phyloP scores from a whole-genome alignment of 2,329 filamentous ascomycete species.

The Verticillium klebahnii region DNA sequence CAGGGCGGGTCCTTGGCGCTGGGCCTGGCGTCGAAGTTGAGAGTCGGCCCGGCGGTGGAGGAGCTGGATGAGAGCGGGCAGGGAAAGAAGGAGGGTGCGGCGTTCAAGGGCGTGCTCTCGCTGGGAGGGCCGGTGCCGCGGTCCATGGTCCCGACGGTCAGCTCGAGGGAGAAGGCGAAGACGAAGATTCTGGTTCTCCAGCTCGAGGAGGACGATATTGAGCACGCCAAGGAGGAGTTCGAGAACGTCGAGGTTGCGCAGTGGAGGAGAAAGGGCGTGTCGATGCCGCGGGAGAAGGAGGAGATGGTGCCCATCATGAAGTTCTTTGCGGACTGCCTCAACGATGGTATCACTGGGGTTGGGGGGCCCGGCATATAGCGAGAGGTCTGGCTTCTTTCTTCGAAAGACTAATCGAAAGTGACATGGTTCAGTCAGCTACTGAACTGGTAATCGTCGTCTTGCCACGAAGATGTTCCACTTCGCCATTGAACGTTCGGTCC shows the following conservation, averaged over 20 bases:
- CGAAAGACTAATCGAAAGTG: neutral
- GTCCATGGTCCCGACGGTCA: conserved; percentile 43
- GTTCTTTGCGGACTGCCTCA: conserved; percentile 66
- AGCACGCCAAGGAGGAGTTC: conserved; percentile 63
- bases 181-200: conserved; percentile 60
- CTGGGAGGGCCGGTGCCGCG: conserved; percentile 57
- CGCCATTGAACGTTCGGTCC: too few species aligned
- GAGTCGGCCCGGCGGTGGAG: conserved; percentile 25
- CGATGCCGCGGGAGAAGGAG: conserved; percentile 77
- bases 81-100: conserved; percentile 8
- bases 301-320: conserved; percentile 91
- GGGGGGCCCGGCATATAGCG: neutral
- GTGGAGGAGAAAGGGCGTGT: conserved; percentile 68
- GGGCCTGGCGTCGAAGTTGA: conserved; percentile 44
- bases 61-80: conserved; percentile 21
- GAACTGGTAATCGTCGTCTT: too few species aligned
- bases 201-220: conserved; percentile 58
- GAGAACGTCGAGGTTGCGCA: conserved; percentile 60
- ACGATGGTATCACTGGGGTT: conserved; percentile 11
- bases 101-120: conserved; percentile 54
- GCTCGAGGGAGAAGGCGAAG: conserved; percentile 46
- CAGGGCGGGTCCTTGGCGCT: conserved; percentile 63
- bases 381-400: neutral
- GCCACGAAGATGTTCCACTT: too few species aligned
- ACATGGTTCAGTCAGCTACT: too few species aligned